Evolutionary conservation across 805 yeast species (phyloP).

Genomic region (Danielia reshetovae): DNA sequence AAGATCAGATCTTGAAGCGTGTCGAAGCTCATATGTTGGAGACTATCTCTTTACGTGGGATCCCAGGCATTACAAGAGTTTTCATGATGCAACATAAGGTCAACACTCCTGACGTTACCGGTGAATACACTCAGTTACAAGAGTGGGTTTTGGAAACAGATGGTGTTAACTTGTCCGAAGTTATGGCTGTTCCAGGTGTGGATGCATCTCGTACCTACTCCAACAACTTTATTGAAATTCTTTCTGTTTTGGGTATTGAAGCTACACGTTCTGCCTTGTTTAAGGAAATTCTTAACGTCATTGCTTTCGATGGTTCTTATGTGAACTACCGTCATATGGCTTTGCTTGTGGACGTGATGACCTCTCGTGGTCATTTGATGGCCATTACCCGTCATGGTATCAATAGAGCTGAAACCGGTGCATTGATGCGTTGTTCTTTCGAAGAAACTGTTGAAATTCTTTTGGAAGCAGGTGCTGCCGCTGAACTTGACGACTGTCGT

Average conservation of each 20-base stretch:
- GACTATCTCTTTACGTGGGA: constrained; percentile 92
- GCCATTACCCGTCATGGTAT: constrained; percentile 99
- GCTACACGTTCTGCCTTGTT: constrained; percentile 94
- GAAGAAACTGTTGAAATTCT: constrained; percentile 98
- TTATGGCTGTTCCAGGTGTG: constrained; percentile 92
- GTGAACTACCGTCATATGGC: constrained; percentile 99
- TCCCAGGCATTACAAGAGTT: constrained; percentile 86
- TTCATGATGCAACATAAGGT: constrained; percentile 85
- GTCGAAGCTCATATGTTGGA: constrained; percentile 96
- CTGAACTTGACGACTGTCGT: constrained; percentile 95
- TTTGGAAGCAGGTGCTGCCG: constrained; percentile 97
- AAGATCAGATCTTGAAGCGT: constrained; percentile 92
- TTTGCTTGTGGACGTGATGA: constrained; percentile 94
- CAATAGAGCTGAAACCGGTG: constrained; percentile 98
- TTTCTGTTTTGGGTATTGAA: constrained; percentile 95
- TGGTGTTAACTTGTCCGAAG: constrained; percentile 94
- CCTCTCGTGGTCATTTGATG: constrained; percentile 96
- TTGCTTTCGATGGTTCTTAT: constrained; percentile 99
- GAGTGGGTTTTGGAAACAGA: constrained; percentile 99
- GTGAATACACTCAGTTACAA: constrained; percentile 83
- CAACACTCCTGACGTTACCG: constrained; percentile 68
- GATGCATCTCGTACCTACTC: constrained; percentile 89
- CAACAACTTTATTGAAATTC: constrained; percentile 92
- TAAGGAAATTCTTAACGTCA: constrained; percentile 92
- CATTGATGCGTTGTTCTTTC: constrained; percentile 98